A percentile compares a stretch with the other conserved stretches of the same genome.
These are phyloP conservation scores for Albugo candida DNA, from an alignment of 352 stramenopile genomes.

Conservation along the genomic window DNA sequence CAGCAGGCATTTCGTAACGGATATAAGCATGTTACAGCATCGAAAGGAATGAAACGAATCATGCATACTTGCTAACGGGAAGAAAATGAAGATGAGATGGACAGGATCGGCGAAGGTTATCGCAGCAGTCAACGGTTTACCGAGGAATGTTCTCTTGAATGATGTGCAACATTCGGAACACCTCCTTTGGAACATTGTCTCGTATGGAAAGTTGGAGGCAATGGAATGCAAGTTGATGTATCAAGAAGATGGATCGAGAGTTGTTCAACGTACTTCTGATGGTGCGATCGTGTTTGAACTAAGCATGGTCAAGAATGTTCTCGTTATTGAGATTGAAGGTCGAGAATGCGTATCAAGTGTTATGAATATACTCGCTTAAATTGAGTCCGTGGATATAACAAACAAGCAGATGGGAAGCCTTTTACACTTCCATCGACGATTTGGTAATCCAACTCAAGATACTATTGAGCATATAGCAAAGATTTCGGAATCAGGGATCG, in stretches of 20 bases:
- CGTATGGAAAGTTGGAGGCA: background rate
- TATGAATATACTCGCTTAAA: background rate
- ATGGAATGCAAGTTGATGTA: background rate
- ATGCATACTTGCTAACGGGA: background rate
- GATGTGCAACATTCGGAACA: background rate
- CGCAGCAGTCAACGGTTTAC: background rate
- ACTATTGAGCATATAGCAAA: slow-evolving; percentile 1
- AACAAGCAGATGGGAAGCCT: background rate
- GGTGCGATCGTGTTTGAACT: background rate
- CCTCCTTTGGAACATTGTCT: background rate
- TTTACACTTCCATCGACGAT: slow-evolving; percentile 1
- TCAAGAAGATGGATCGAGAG: too few species aligned
- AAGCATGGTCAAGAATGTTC: background rate
- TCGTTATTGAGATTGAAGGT: background rate
- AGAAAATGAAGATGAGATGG: background rate
- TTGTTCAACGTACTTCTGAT: background rate
- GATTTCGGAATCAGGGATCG: background rate
- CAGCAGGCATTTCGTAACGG: background rate
- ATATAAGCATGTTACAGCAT: background rate
- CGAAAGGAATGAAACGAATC: background rate
- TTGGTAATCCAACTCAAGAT: background rate
- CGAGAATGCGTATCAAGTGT: background rate
- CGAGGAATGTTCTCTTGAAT: background rate
- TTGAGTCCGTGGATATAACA: background rate
- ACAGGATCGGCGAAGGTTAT: background rate